Percentiles rank a stretch among this genome's conserved stretches.
Evolutionary conservation across 192 early-diverging fungal species (phyloP).

Genomic region (Piromyces sp.): DNA sequence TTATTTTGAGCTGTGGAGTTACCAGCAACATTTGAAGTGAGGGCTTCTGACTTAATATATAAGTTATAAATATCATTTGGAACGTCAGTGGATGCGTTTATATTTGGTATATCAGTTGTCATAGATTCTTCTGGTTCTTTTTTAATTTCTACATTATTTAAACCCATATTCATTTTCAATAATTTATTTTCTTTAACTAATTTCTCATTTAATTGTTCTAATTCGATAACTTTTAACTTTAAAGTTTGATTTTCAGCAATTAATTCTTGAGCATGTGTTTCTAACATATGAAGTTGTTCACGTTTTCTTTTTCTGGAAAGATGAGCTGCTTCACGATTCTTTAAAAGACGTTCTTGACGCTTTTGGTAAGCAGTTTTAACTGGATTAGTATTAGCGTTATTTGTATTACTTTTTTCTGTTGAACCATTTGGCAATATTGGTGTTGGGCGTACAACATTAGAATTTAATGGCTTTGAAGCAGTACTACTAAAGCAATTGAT

Average conservation of each 20-base stretch:
- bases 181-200: constrained; percentile 26
- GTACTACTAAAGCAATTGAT: not conserved
- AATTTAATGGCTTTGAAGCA: not conserved
- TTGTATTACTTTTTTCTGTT: not conserved
- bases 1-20: not conserved
- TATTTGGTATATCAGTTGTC: not conserved
- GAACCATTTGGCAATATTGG: not conserved
- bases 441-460: not conserved
- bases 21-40: not conserved
- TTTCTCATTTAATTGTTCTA: constrained; percentile 34
- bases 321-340: constrained; percentile 78
- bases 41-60: not conserved
- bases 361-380: constrained; percentile 25
- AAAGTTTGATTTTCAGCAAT: constrained; percentile 40
- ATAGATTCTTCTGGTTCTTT: not conserved
- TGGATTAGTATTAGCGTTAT: not conserved
- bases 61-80: not conserved
- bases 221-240: constrained; percentile 25
- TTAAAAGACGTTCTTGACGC: constrained; percentile 71
- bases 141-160: not conserved
- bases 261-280: constrained; percentile 29
- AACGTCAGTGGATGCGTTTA: not conserved
- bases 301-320: constrained; percentile 77
- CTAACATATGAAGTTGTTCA: constrained; percentile 63
- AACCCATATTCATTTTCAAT: constrained; percentile 14